Evolutionary conservation across 2,329 filamentous ascomycete species (phyloP).

Genomic region (Acephala macrosclerotiorum): DNA sequence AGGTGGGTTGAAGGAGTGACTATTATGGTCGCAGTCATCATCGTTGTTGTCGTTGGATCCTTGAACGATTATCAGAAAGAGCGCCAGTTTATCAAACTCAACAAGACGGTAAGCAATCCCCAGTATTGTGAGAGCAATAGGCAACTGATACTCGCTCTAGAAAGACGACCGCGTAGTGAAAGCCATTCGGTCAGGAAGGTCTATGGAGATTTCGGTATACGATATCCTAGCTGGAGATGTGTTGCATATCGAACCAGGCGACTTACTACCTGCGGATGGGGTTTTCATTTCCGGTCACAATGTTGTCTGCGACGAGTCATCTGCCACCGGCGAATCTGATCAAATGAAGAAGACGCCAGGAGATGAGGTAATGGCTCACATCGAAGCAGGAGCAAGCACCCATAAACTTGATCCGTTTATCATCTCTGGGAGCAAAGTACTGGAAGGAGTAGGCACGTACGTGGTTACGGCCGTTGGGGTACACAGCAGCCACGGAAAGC

Average conservation of each 20-base stretch:
- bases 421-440: slow-evolving; percentile 79
- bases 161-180: slow-evolving; percentile 80
- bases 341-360: slow-evolving; percentile 71
- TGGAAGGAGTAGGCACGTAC: slow-evolving; percentile 78
- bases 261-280: slow-evolving; percentile 76
- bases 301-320: slow-evolving; percentile 76
- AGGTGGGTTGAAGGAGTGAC: slow-evolving; percentile 86
- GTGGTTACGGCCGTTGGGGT: slow-evolving; percentile 77
- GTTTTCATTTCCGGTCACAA: slow-evolving; percentile 72
- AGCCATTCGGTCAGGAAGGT: slow-evolving; percentile 76
- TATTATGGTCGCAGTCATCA: slow-evolving; percentile 77
- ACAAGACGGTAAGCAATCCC: no score
- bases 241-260: slow-evolving; percentile 75
- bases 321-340: slow-evolving; percentile 79
- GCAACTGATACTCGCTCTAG: no score
- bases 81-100: slow-evolving; percentile 80
- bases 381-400: slow-evolving; percentile 64
- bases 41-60: slow-evolving; percentile 79
- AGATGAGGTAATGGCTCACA: slow-evolving; percentile 69
- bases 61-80: slow-evolving; percentile 85
- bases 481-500: slow-evolving; percentile 79
- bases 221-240: slow-evolving; percentile 79
- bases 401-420: slow-evolving; percentile 81
- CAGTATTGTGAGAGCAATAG: no score
- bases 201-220: slow-evolving; percentile 72